Evolutionary conservation across 257 asterid species (phyloP).

Genomic region (Fraxinus excelsior): DNA sequence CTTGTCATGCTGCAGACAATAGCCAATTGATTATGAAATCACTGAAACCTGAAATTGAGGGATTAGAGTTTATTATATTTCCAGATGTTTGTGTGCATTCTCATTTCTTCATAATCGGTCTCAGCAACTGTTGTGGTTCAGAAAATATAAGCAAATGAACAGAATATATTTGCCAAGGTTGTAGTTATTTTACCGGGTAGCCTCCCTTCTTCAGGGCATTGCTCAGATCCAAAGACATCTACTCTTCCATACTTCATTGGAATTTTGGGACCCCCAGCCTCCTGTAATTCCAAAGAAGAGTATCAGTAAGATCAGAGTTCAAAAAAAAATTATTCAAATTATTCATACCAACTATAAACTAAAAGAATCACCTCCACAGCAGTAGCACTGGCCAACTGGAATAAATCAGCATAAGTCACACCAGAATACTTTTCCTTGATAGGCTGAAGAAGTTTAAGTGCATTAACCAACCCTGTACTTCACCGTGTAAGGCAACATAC

Average conservation of each 20-base stretch:
- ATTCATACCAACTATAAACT: too few relatives aligned
- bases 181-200: conserved; percentile 75
- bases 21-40: neutral
- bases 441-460: conserved; percentile 93
- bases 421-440: conserved; percentile 88
- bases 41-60: neutral
- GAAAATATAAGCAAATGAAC: conserved; percentile 1
- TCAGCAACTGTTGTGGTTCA: neutral
- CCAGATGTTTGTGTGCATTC: neutral
- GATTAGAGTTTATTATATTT: conserved; percentile 14
- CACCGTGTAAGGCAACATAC: conserved; percentile 40
- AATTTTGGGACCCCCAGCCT: conserved; percentile 94
- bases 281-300: conserved; percentile 47
- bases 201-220: conserved; percentile 99
- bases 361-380: conserved; percentile 70
- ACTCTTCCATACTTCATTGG: conserved; percentile 98
- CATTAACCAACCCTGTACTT: conserved; percentile 86
- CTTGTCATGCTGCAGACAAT: neutral
- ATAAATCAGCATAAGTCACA: conserved; percentile 84
- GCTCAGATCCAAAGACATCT: conserved; percentile 77
- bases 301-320: conserved; percentile 19
- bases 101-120: conserved; percentile 5
- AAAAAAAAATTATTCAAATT: too few relatives aligned
- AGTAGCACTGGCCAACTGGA: conserved; percentile 96
- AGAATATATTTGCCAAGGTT: conserved; percentile 15